Evolutionary conservation across 352 stramenopile species (phyloP).

Genomic region (Pythium folliculosum): DNA sequence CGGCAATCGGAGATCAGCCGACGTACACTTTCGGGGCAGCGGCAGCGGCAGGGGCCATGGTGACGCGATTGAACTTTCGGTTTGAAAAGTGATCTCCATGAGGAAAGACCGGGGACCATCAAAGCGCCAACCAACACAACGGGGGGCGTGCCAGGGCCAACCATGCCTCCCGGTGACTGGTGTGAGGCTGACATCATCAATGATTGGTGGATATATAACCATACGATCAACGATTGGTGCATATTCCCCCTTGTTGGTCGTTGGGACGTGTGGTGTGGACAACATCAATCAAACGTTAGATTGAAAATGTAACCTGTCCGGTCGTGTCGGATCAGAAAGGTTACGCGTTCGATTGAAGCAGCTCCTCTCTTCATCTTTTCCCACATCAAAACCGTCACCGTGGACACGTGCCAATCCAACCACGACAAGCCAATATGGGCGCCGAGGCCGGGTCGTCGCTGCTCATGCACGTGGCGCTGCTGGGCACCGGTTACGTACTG

Average conservation of each 20-base stretch:
- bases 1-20: not conserved
- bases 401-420: too few species aligned
- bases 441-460: slow-evolving; percentile 52
- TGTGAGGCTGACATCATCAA: not conserved
- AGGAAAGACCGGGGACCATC: not conserved
- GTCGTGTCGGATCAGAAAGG: slow-evolving; percentile 5
- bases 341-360: slow-evolving; percentile 23
- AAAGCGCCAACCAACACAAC: not conserved
- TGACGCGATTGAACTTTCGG: slow-evolving; percentile 68
- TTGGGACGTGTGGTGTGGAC: slow-evolving; percentile 9
- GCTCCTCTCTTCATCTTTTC: too few species aligned
- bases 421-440: slow-evolving; percentile 29
- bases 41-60: slow-evolving; percentile 69
- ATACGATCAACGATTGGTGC: slow-evolving; percentile 23
- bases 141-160: slow-evolving; percentile 4
- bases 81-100: slow-evolving; percentile 83
- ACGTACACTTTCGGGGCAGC: slow-evolving; percentile 81
- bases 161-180: slow-evolving; percentile 22
- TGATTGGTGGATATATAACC: slow-evolving; percentile 22
- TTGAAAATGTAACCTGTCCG: not conserved
- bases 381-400: too few species aligned
- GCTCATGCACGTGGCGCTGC: slow-evolving; percentile 60
- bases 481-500: slow-evolving; percentile 66
- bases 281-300: slow-evolving; percentile 27
- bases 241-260: not conserved